Base-by-base conservation (phyloP, 352 stramenopile genomes). In the Pythium rhizo-oryzae region DNA sequence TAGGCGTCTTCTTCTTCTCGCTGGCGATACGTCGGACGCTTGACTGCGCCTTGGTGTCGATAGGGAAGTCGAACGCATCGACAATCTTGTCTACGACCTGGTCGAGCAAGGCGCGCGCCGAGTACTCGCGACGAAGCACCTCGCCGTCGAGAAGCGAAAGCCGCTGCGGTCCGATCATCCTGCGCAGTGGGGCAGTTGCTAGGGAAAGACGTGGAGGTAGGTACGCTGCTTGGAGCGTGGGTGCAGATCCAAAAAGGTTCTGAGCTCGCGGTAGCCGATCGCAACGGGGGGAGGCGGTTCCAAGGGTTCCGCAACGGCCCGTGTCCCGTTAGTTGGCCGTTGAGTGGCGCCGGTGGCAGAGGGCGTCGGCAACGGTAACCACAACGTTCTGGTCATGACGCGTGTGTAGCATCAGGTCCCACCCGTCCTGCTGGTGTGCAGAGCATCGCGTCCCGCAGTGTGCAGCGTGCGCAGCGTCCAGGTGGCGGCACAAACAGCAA, bases 61-160 rank as follows among this genome's bases (percentile, higher is more conserved):
- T 70, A 39, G 75, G 72, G 52, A 87, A 87, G 33, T 77, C 69
- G 49, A 84, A 67, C 4, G 59, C 44, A 21, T 72, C 76, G 41
- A 85, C 74, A 19, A 87, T 47, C 46, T 50, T 69, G 44, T 72
- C 76, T 8, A 84, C 65, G n/a, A 77, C 70, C 16, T 77, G 67
- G 21, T 82, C 69, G 12, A 87, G 49, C 9, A 39, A 35, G 12
- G 58, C 54, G 11, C 58, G 67, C 12, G 64, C 70, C 21, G 69
- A 68, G 41, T 59, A 55, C 3, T 72, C 62, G 13, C 74, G 76
- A 7, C 52, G 74, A 24, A 77, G 37, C 13, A 80, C 53, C 15
- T 74, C 59, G 50, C 74, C 74, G 41, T 78, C 71, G n/a, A 85
- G 63, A 21, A 83, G 35, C 12, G 78, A 86, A 18, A 66, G 71